Conservation (phyloP, 768 basidiomycete genomes). For the Trametes gibbosa region DNA sequence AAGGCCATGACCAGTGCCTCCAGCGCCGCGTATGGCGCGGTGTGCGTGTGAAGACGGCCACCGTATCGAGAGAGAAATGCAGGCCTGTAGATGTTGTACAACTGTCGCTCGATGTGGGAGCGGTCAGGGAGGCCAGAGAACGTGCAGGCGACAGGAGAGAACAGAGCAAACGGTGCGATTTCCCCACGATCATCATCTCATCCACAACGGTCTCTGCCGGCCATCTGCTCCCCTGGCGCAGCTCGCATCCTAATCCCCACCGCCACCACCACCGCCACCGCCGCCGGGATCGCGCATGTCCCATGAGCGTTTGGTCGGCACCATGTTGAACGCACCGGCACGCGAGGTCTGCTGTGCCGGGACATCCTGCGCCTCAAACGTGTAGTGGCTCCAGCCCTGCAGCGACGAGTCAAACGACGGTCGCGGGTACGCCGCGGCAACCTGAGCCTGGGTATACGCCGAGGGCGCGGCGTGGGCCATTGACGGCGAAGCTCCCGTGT, state of each 20-base stretch:
- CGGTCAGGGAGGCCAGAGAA: too few species aligned
- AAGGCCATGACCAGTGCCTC: not conserved
- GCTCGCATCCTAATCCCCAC: not conserved
- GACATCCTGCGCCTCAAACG: not conserved
- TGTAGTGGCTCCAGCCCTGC: slow-evolving; percentile 16
- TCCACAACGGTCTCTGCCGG: not conserved
- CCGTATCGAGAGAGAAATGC: too few species aligned
- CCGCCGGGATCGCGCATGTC: slow-evolving; percentile 14
- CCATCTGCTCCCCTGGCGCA: not conserved
- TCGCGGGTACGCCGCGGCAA: not conserved
- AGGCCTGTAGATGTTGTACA: too few species aligned
- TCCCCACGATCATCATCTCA: not conserved
- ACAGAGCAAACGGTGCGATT: not conserved
- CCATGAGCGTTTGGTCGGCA: slow-evolving; percentile 16
- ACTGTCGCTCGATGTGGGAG: too few species aligned
- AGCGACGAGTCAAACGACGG: slow-evolving; percentile 16
- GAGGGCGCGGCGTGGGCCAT: not conserved
- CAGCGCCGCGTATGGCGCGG: not conserved
- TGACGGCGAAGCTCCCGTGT: not conserved
- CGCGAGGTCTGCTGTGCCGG: not conserved
- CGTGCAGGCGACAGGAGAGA: not conserved
- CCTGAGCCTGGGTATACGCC: not conserved
- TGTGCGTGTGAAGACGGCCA: not conserved
- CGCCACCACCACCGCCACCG: slow-evolving; percentile 4
- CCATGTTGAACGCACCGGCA: not conserved